Conservation (phyloP, 345 rosid genomes). For the Capsella bursapastoris region DNA sequence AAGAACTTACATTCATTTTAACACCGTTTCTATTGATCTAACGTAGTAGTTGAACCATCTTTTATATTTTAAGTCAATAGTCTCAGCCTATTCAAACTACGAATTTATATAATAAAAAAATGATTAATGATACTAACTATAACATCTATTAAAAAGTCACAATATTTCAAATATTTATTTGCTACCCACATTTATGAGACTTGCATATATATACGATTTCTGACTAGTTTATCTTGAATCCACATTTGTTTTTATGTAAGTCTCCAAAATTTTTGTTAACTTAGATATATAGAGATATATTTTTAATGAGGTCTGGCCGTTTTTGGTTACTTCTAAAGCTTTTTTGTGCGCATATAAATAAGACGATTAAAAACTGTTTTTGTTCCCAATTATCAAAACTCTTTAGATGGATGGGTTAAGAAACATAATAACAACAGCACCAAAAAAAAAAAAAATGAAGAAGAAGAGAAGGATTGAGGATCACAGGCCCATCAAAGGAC, state of each 20-base stretch:
- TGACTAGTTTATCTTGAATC: neutral
- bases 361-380: slow-evolving; percentile 4
- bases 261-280: slow-evolving; percentile 9
- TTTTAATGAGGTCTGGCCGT: no score
- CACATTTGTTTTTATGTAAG: slow-evolving; percentile 7
- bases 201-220: neutral
- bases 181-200: neutral
- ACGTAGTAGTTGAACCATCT: neutral
- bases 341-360: neutral
- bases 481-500: slow-evolving; percentile 34
- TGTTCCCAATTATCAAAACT: slow-evolving; percentile 6
- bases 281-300: neutral
- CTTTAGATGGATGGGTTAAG: neutral
- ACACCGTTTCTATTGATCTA: neutral
- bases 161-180: neutral
- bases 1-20: neutral
- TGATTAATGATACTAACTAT: neutral
- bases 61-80: neutral
- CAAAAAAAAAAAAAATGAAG: neutral
- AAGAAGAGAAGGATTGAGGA: neutral
- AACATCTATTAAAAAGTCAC: slow-evolving; percentile 1
- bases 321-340: neutral
- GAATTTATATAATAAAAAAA: neutral
- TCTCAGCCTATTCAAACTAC: slow-evolving; percentile 1
- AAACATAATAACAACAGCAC: neutral